These are phyloP conservation scores for Maudiozyma humilis DNA, from an alignment of 1,139 yeast genomes.

Conservation along the genomic window DNA sequence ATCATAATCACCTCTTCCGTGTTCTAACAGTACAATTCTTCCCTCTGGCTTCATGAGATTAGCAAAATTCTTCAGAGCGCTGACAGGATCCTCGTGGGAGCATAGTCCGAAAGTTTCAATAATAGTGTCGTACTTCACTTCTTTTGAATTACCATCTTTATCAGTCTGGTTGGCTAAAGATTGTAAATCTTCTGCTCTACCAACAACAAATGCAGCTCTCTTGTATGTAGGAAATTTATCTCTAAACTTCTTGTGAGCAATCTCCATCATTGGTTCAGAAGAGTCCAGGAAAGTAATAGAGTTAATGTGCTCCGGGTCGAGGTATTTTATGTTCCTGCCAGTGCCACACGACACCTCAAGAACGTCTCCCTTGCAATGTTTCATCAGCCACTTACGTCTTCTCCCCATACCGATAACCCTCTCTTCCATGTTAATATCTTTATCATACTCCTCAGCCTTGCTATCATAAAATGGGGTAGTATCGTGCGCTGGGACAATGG, in stretches of 20 bases:
- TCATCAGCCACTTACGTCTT: constrained; percentile 78
- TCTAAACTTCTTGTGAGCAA: constrained; percentile 68
- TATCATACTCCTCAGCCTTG: constrained; percentile 75
- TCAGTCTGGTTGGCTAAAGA: constrained; percentile 39
- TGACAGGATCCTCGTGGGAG: constrained; percentile 88
- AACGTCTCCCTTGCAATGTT: constrained; percentile 75
- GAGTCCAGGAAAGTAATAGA: constrained; percentile 84
- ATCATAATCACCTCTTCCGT: constrained; percentile 78
- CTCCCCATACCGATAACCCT: constrained; percentile 70
- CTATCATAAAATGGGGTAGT: constrained; percentile 75
- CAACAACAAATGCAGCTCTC: constrained; percentile 79
- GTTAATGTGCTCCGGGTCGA: constrained; percentile 49
- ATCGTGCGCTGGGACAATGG: constrained; percentile 63
- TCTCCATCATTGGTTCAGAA: constrained; percentile 74
- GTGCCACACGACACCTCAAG: constrained; percentile 94
- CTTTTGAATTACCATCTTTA: constrained; percentile 10
- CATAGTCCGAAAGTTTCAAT: constrained; percentile 92
- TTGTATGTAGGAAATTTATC: constrained; percentile 55
- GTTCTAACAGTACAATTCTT: constrained; percentile 77
- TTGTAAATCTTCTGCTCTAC: constrained; percentile 80
- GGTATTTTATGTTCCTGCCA: constrained; percentile 78
- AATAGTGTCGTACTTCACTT: constrained; percentile 70
- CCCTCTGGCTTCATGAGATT: constrained; percentile 81
- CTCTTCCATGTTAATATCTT: constrained; percentile 81
- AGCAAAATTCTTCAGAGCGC: constrained; percentile 67